These are phyloP conservation scores for Lachnellula cervina DNA, from an alignment of 2,329 filamentous ascomycete genomes.

Conservation along the genomic window DNA sequence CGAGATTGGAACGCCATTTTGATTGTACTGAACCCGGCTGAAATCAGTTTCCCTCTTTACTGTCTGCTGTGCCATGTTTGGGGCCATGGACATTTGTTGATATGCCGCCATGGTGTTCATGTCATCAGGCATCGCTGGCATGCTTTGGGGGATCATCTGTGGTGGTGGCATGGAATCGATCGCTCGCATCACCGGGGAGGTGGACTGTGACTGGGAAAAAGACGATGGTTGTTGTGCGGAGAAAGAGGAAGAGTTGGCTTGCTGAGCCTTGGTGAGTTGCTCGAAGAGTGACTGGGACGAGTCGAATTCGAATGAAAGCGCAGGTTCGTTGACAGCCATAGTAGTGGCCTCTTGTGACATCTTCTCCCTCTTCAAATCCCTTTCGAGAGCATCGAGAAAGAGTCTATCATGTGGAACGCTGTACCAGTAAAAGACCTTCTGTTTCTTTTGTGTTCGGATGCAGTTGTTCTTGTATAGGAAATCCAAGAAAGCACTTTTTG, in stretches of 20 bases:
- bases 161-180: conserved; percentile 94
- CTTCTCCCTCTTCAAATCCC: conserved; percentile 97
- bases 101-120: conserved; percentile 61
- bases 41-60: conserved; percentile 90
- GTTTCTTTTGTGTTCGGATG: conserved; percentile 99
- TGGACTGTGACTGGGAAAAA: conserved; percentile 66
- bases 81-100: conserved; percentile 64
- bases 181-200: conserved; percentile 82
- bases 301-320: conserved; percentile 97
- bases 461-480: conserved; percentile 99
- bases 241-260: conserved; percentile 97
- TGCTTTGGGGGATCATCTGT: conserved; percentile 65
- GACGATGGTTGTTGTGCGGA: conserved; percentile 64
- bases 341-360: conserved; percentile 98
- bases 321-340: conserved; percentile 92
- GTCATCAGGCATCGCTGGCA: conserved; percentile 54
- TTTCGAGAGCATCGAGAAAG: conserved; percentile 94
- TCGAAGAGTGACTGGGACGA: conserved; percentile 98
- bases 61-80: conserved; percentile 63
- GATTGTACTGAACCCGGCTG: conserved; percentile 78
- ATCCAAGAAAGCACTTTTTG: conserved; percentile 96
- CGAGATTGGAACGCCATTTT: conserved; percentile 79
- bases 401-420: conserved; percentile 96
- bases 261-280: conserved; percentile 98
- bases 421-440: conserved; percentile 99